These are phyloP conservation scores for Lentinula sp. DNA, from an alignment of 768 basidiomycete genomes.

Conservation along the genomic window DNA sequence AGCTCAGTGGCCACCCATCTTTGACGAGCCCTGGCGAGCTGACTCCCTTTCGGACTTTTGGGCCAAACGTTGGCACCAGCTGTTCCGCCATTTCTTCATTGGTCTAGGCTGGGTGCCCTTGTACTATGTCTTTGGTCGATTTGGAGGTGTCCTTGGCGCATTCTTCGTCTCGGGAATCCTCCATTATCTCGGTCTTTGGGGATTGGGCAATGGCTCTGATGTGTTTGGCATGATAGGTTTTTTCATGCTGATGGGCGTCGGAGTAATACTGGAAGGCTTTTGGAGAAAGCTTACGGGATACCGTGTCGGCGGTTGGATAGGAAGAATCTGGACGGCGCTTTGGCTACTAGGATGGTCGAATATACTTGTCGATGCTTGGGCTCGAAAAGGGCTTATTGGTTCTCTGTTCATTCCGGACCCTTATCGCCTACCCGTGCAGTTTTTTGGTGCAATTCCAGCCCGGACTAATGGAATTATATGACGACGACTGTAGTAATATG, in stretches of 20 bases:
- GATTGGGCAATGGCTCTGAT: constrained; percentile 31
- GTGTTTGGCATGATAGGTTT: constrained; percentile 26
- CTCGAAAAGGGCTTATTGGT: constrained; percentile 32
- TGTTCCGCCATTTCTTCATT: constrained; percentile 54
- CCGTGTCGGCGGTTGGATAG: constrained; percentile 39
- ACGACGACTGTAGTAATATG: not conserved
- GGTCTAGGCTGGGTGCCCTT: constrained; percentile 42
- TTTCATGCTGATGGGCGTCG: constrained; percentile 53
- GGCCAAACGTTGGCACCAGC: constrained; percentile 63
- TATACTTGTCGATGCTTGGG: constrained; percentile 45
- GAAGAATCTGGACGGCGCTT: constrained; percentile 43
- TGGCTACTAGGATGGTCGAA: constrained; percentile 46
- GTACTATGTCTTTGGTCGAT: constrained; percentile 31
- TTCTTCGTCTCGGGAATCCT: constrained; percentile 57
- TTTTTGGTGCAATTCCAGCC: not conserved
- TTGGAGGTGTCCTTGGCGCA: constrained; percentile 37
- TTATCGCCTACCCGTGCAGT: not conserved
- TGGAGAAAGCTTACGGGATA: constrained; percentile 40
- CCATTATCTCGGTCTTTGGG: constrained; percentile 54
- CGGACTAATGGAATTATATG: not conserved
- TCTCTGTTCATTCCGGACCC: constrained; percentile 13
- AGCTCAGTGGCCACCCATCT: constrained; percentile 58
- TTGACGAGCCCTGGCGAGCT: constrained; percentile 48
- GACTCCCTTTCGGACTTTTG: constrained; percentile 61
- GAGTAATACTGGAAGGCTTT: constrained; percentile 39